A percentile compares a stretch with the other conserved stretches of the same genome.
Conservation (phyloP, 2,329 filamentous ascomycete species). For the Aspergillus intermedius region DNA sequence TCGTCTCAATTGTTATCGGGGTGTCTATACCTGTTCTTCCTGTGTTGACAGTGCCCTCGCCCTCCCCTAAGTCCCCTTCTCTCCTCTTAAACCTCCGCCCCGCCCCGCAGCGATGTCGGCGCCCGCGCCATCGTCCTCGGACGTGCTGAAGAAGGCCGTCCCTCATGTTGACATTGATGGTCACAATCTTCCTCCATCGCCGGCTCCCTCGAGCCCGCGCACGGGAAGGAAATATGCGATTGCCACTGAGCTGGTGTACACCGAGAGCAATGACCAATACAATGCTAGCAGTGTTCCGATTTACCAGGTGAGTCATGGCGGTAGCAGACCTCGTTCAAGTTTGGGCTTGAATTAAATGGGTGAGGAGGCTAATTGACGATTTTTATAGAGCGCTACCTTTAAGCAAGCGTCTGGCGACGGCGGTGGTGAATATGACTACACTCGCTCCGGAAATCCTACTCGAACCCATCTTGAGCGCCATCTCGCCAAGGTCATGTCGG, state of each 20-base stretch:
- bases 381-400: slow-evolving; percentile 74
- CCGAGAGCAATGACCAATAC: slow-evolving; percentile 93
- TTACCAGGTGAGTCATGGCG: slow-evolving; percentile 59
- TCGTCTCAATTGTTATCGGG: too few species aligned
- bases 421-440: slow-evolving; percentile 95
- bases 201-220: slow-evolving; percentile 83
- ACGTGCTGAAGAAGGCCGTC: slow-evolving; percentile 45
- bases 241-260: slow-evolving; percentile 93
- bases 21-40: too few species aligned
- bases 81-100: slow-evolving; percentile 20
- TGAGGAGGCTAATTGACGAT: neutral
- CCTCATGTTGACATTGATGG: slow-evolving; percentile 70
- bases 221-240: slow-evolving; percentile 85
- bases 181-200: slow-evolving; percentile 81
- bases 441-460: slow-evolving; percentile 93
- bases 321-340: neutral
- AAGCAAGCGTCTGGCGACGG: slow-evolving; percentile 79
- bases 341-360: neutral
- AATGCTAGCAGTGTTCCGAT: slow-evolving; percentile 94
- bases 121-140: slow-evolving; percentile 20
- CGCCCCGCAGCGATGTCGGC: slow-evolving; percentile 36
- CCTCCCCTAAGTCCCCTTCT: slow-evolving; percentile 1
- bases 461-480: slow-evolving; percentile 93
- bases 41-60: neutral
- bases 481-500: slow-evolving; percentile 98